Conservation (phyloP, 257 asterid genomes). For the Solanum sejunctum region DNA sequence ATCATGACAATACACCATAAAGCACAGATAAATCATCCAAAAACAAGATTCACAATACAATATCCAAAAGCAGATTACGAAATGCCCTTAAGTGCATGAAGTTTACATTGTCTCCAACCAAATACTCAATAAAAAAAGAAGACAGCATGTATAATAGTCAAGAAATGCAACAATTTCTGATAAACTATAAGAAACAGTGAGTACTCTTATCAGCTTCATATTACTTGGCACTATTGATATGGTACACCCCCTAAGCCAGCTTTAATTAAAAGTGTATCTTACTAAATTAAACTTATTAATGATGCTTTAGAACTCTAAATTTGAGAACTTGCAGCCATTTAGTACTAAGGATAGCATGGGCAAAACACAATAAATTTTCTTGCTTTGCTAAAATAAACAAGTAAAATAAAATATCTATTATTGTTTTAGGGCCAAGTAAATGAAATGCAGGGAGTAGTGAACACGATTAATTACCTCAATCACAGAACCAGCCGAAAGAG, state of each 20-base stretch:
- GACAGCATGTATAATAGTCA: background rate
- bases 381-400: background rate
- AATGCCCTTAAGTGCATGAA: background rate
- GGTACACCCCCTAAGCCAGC: background rate
- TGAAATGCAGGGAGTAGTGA: background rate
- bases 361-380: background rate
- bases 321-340: background rate
- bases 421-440: background rate
- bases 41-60: background rate
- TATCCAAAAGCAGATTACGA: background rate
- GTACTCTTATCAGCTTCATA: background rate
- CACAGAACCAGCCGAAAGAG: slow-evolving; percentile 88
- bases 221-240: background rate
- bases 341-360: background rate
- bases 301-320: background rate
- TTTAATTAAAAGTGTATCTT: background rate
- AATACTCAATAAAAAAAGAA: background rate
- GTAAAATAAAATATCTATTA: background rate
- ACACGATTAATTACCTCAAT: slow-evolving; percentile 39
- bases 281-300: background rate
- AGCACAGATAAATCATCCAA: background rate
- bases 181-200: background rate
- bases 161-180: background rate
- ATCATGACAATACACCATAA: background rate
- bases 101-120: background rate